Evolutionary conservation across 805 yeast species (phyloP), one percentile per base, ranked within the genome.

Genomic region (Monosporozyma siamensis): DNA sequence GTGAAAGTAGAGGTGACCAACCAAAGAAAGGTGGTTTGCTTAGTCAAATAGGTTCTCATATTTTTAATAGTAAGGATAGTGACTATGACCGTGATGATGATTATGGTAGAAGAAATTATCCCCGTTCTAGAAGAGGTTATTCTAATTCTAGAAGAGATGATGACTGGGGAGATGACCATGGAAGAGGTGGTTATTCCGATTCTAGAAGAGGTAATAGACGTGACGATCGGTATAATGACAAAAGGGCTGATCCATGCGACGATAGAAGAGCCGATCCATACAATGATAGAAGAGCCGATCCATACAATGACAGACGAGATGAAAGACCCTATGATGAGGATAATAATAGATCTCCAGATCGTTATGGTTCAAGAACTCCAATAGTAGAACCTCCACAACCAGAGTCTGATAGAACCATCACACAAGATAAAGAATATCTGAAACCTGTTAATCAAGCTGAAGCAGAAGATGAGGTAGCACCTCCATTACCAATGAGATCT

Each of bases 401-500:
- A 27, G 18, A 15, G 3, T 18, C 15, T 15, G 14, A 10, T 3
- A 39, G 29, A 22, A 20, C 6, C n/a, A 18, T 14, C 6, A 21
- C 18, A 20, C 36, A 10, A 15, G 39, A 24, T 14, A 7, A 25
- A 6, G 21, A 21, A 4, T 9, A n/a, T 20, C 4, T 26, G 11
- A 30, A 11, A 3, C 25, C 4, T 23, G 18, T 31, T 14, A 23
- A 14, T 17, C n/a, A 23, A 14, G 3, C 20, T 8, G 24, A n/a
- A 7, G 34, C 20, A 17, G 40, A 37, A 9, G 29, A 41, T 18
- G 38, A 31, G 5, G 38, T 27, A 11, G 34, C 46, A 9, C 53
- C 55, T 3, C 55, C 55, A 7, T 35, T 34, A 20, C 44, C 44
- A 10, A 27, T 31, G 20, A 42, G 44, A 31, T 31, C 35, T 10